These are phyloP conservation scores for Sungouiozyma ichnusensis DNA, from an alignment of 805 yeast species.

Conservation along the genomic window DNA sequence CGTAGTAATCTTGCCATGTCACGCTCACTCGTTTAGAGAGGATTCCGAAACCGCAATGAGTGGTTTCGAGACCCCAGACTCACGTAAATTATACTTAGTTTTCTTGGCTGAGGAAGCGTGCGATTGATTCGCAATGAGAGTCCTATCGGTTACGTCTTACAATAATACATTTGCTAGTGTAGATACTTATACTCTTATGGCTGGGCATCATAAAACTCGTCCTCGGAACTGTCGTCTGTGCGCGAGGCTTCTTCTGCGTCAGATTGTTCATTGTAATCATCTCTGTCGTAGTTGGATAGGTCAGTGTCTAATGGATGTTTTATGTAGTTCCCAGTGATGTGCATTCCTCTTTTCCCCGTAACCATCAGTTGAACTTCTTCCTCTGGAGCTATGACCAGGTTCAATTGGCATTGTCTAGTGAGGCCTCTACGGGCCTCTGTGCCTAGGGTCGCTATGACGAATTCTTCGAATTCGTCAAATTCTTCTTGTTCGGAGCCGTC, in stretches of 20 bases:
- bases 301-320: slow-evolving; percentile 44
- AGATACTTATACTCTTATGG: background rate
- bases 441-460: slow-evolving; percentile 73
- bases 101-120: no score
- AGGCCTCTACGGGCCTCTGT: slow-evolving; percentile 38
- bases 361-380: slow-evolving; percentile 87
- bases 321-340: slow-evolving; percentile 83
- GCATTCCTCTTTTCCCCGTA: slow-evolving; percentile 84
- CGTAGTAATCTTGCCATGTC: background rate
- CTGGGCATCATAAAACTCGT: background rate
- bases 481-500: slow-evolving; percentile 37
- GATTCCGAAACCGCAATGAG: no score
- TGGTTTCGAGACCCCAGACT: no score
- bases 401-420: slow-evolving; percentile 76
- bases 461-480: slow-evolving; percentile 68
- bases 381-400: slow-evolving; percentile 73
- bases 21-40: background rate
- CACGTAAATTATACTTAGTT: no score
- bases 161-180: no score
- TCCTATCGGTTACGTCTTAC: no score
- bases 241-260: no score
- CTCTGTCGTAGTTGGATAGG: slow-evolving; percentile 32
- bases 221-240: background rate
- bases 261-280: background rate
- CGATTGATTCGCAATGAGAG: no score